These are phyloP conservation scores for Isabelozyma pseudorhagii DNA, from an alignment of 805 yeast species.

Conservation along the genomic window DNA sequence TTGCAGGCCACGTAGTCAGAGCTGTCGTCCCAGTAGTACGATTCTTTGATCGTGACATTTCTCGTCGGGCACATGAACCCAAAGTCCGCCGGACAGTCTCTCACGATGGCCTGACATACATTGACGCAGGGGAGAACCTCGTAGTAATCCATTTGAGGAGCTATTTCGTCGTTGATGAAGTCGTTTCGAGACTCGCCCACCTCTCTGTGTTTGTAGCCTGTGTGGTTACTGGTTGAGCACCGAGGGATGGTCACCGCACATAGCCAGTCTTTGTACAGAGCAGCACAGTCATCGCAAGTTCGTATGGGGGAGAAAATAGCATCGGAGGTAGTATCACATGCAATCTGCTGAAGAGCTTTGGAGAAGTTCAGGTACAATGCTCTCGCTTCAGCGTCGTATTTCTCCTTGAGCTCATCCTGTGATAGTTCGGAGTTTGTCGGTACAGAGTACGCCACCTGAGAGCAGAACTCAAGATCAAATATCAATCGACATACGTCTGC, in stretches of 20 bases:
- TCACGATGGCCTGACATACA: slow-evolving; percentile 72
- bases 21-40: slow-evolving; percentile 43
- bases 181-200: slow-evolving; percentile 56
- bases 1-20: slow-evolving; percentile 32
- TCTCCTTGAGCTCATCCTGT: slow-evolving; percentile 13
- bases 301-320: slow-evolving; percentile 71
- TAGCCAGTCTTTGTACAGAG: slow-evolving; percentile 79
- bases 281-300: slow-evolving; percentile 69
- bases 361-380: slow-evolving; percentile 62
- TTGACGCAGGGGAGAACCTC: slow-evolving; percentile 87
- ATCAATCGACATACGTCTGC: slow-evolving; percentile 66
- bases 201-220: slow-evolving; percentile 46
- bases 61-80: slow-evolving; percentile 69
- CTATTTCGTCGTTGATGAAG: slow-evolving; percentile 47
- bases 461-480: slow-evolving; percentile 73
- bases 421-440: slow-evolving; percentile 43
- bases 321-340: slow-evolving; percentile 69
- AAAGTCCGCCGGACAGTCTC: slow-evolving; percentile 79
- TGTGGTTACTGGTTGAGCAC: slow-evolving; percentile 54
- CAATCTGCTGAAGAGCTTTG: slow-evolving; percentile 68
- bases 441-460: slow-evolving; percentile 81
- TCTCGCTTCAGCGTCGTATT: slow-evolving; percentile 66
- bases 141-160: slow-evolving; percentile 60
- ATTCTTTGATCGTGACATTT: slow-evolving; percentile 28
- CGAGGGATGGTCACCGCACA: slow-evolving; percentile 88